Conservation (phyloP, 139 green algal species). For the Diplosphaera chodatii region DNA sequence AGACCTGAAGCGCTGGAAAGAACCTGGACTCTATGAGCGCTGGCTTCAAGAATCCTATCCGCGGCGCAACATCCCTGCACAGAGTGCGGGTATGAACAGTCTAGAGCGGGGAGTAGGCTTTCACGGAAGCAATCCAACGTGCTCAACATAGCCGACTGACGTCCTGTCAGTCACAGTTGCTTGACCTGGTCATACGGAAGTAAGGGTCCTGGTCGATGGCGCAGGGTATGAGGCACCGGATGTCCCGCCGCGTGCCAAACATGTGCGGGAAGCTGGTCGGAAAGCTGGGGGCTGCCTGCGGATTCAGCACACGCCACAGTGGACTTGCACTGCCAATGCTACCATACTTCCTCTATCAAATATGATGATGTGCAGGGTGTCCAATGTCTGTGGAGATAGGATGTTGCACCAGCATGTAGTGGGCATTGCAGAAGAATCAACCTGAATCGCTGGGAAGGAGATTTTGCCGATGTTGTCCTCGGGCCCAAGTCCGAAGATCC, state of each 20-base stretch:
- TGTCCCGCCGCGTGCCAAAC: conserved; percentile 77
- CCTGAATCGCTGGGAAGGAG: conserved; percentile 86
- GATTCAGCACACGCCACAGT: too few relatives aligned
- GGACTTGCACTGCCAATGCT: too few relatives aligned
- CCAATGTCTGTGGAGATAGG: too few relatives aligned
- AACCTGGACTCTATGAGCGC: conserved; percentile 84
- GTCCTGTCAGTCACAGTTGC: too few relatives aligned
- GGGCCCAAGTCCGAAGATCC: conserved; percentile 83
- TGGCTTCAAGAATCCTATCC: conserved; percentile 43
- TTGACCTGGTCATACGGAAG: conserved; percentile 22
- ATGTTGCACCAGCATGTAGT: too few relatives aligned
- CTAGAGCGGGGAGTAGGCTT: too few relatives aligned
- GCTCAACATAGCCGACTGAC: too few relatives aligned
- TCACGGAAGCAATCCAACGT: too few relatives aligned
- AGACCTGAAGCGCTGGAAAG: conserved; percentile 86
- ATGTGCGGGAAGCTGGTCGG: conserved; percentile 94
- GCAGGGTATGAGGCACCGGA: conserved; percentile 95
- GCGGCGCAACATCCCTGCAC: conserved; percentile 25
- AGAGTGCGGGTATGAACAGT: too few relatives aligned
- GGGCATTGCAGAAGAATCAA: too few relatives aligned
- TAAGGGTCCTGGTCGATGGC: conserved; percentile 90
- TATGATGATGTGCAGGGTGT: too few relatives aligned
- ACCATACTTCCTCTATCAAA: too few relatives aligned
- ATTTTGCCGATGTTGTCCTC: conserved; percentile 97
- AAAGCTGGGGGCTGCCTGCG: conserved; percentile 90